A percentile compares a stretch with the other conserved stretches of the same genome.
These are phyloP conservation scores for Zanthoxylum bungeanum DNA, from an alignment of 345 rosid species.

Conservation along the genomic window DNA sequence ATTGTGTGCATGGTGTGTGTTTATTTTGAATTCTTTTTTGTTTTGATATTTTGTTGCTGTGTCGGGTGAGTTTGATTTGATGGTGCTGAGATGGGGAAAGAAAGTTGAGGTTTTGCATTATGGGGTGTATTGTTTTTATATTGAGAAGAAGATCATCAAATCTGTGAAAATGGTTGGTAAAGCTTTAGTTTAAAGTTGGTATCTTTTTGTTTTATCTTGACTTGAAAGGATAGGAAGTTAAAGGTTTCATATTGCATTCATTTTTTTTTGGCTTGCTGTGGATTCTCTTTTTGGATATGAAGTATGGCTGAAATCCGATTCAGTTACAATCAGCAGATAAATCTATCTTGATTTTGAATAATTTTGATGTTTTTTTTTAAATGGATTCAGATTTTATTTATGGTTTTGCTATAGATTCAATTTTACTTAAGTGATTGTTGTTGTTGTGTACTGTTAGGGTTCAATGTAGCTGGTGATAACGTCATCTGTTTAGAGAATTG, in stretches of 20 bases:
- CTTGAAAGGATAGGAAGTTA: background rate
- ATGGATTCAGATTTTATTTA: conserved; percentile 7
- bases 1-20: conserved; percentile 5
- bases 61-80: conserved; percentile 4
- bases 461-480: conserved; percentile 19
- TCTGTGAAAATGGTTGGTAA: conserved; percentile 4
- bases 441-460: too few relatives aligned
- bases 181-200: conserved; percentile 13
- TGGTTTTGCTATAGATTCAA: conserved; percentile 21
- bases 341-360: conserved; percentile 8
- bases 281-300: background rate
- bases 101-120: conserved; percentile 9
- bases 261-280: background rate
- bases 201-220: background rate
- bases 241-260: conserved; percentile 22
- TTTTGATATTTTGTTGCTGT: conserved; percentile 2
- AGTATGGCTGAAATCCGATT: conserved; percentile 21
- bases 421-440: conserved; percentile 14
- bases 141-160: background rate
- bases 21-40: conserved; percentile 1
- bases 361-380: background rate
- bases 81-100: conserved; percentile 9
- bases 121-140: background rate
- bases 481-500: conserved; percentile 16
- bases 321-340: background rate